Evolutionary conservation across 2,329 filamentous ascomycete genomes (phyloP).

Genomic region (Sphaceloma murrayae): DNA sequence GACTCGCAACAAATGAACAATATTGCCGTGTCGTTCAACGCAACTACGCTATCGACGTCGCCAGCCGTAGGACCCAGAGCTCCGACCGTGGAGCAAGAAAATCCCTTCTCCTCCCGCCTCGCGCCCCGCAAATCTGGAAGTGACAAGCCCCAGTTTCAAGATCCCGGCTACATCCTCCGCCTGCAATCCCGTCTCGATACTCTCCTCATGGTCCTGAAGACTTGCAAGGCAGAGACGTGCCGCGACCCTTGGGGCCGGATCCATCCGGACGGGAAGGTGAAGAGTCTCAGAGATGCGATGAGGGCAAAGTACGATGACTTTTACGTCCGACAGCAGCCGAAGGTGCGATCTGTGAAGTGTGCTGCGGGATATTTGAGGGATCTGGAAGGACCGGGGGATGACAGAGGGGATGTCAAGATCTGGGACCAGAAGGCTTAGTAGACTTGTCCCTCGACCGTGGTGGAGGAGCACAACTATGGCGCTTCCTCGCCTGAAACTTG

Average conservation of each 20-base stretch:
- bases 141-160: background rate
- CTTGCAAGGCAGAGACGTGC: conserved; percentile 27
- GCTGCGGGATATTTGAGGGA: conserved; percentile 16
- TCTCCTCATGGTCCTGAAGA: conserved; percentile 28
- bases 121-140: background rate
- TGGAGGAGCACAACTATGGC: no score
- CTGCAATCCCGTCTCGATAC: conserved; percentile 25
- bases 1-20: conserved; percentile 20
- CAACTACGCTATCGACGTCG: no score
- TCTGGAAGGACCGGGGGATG: conserved; percentile 15
- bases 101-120: conserved; percentile 1
- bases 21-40: conserved; percentile 2
- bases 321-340: conserved; percentile 24
- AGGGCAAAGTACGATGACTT: conserved; percentile 25
- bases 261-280: conserved; percentile 26
- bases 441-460: no score
- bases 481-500: no score
- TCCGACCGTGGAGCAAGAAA: background rate
- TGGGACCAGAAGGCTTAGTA: background rate
- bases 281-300: conserved; percentile 25
- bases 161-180: background rate
- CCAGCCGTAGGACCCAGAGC: no score
- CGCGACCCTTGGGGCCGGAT: conserved; percentile 26
- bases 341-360: conserved; percentile 37
- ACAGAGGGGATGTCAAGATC: conserved; percentile 9